phyloP scores from a whole-genome alignment of 768 basidiomycete species.

The Neoboletus magnificus region DNA sequence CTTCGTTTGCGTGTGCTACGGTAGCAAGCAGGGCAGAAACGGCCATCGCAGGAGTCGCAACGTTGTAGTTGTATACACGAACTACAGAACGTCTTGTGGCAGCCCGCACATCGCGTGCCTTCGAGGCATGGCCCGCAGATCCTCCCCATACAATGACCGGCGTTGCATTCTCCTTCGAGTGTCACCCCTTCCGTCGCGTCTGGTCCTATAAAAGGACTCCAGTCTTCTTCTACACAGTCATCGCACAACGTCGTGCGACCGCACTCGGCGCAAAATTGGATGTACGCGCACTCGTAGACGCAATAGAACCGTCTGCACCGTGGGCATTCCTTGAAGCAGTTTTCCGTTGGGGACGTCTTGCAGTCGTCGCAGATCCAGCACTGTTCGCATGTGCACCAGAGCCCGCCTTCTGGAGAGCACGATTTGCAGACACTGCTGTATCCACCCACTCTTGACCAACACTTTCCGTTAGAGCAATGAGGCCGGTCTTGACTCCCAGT shows the following conservation, averaged over 20 bases:
- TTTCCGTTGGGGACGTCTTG: neutral
- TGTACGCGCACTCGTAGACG: conserved; percentile 22
- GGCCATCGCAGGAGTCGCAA: conserved; percentile 5
- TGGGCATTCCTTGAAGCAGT: conserved; percentile 14
- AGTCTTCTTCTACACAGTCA: conserved; percentile 27
- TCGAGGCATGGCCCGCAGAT: conserved; percentile 15
- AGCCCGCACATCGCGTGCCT: conserved; percentile 11
- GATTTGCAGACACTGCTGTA: conserved; percentile 12
- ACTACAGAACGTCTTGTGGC: conserved; percentile 11
- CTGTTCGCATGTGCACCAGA: conserved; percentile 20
- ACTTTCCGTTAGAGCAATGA: conserved; percentile 13
- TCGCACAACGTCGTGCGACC: conserved; percentile 20
- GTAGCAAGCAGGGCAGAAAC: conserved; percentile 9
- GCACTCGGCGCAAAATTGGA: conserved; percentile 19
- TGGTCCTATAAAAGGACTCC: neutral
- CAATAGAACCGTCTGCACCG: conserved; percentile 20
- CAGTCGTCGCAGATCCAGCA: conserved; percentile 27
- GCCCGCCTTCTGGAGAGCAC: conserved; percentile 18
- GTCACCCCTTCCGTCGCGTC: conserved; percentile 11
- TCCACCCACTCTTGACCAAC: conserved; percentile 18
- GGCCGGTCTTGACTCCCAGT: neutral
- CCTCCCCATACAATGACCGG: neutral
- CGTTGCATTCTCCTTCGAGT: conserved; percentile 1
- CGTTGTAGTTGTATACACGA: conserved; percentile 4
- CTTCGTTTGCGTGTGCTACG: neutral